phyloP scores from a whole-genome alignment of 495 filamentous ascomycete genomes.

The Aspergillus incahuasiensis region DNA sequence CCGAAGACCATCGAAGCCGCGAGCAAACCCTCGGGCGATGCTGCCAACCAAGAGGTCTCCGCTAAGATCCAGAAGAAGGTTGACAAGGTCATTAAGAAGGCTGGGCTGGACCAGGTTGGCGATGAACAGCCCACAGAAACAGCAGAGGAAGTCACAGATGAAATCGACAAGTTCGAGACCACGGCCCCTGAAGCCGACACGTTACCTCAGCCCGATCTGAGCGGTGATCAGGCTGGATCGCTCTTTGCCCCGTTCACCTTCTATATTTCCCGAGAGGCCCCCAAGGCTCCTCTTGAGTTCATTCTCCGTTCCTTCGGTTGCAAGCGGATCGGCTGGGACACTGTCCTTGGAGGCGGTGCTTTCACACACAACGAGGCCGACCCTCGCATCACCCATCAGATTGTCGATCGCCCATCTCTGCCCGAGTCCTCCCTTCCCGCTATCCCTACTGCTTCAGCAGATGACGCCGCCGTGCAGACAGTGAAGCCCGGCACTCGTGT shows the following conservation, averaged over 20 bases:
- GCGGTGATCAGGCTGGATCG: conserved; percentile 47
- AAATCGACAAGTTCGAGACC: conserved; percentile 85
- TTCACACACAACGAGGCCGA: conserved; percentile 87
- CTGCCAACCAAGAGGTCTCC: conserved; percentile 42
- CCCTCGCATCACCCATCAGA: conserved; percentile 86
- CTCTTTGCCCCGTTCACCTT: conserved; percentile 86
- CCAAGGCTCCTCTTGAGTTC: conserved; percentile 86
- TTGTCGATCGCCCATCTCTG: conserved; percentile 82
- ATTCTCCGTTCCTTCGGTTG: conserved; percentile 92
- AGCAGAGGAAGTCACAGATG: conserved; percentile 53
- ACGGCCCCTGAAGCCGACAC: conserved; percentile 74
- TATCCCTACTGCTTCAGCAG: conserved; percentile 50
- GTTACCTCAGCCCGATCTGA: conserved; percentile 73
- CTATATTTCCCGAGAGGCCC: conserved; percentile 91
- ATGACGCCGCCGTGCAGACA: conserved; percentile 47
- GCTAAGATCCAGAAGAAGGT: conserved; percentile 51
- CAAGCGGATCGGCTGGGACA: conserved; percentile 93
- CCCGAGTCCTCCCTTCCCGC: conserved; percentile 56
- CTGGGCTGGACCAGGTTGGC: conserved; percentile 36
- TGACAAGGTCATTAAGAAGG: conserved; percentile 47
- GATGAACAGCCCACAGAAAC: conserved; percentile 38
- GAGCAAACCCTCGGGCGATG: conserved; percentile 40
- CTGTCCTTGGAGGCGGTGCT: conserved; percentile 81
- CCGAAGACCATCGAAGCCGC: conserved; percentile 51
- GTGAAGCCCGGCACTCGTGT: conserved; percentile 59